Percentiles rank a stretch among this genome's conserved stretches.
Evolutionary conservation across 225 moss, liverwort and hornwort species (phyloP).

Genomic region (Physcomitrium patens): DNA sequence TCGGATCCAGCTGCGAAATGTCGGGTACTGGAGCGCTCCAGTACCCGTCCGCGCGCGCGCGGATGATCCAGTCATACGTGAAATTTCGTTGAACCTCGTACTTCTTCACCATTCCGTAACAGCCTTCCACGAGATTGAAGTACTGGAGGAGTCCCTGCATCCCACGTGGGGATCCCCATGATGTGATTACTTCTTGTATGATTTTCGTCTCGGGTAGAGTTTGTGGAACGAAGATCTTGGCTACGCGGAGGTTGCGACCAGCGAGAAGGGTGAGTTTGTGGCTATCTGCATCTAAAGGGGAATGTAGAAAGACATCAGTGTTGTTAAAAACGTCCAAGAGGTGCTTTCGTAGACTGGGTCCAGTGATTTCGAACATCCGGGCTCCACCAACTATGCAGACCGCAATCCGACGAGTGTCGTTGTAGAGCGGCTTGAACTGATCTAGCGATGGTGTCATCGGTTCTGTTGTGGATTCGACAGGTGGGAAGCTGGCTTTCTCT

Average conservation of each 20-base stretch:
- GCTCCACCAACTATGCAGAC: slow-evolving; percentile 91
- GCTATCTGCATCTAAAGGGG: slow-evolving; percentile 61
- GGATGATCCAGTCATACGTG: slow-evolving; percentile 80
- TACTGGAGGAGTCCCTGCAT: slow-evolving; percentile 92
- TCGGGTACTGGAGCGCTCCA: slow-evolving; percentile 60
- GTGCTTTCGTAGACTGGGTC: slow-evolving; percentile 58
- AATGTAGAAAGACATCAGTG: slow-evolving; percentile 75
- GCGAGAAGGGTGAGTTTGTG: slow-evolving; percentile 72
- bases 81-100: slow-evolving; percentile 63
- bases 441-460: not conserved
- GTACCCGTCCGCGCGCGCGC: slow-evolving; percentile 81
- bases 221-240: slow-evolving; percentile 58
- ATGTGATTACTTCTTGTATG: slow-evolving; percentile 43
- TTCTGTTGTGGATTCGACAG: not conserved
- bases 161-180: slow-evolving; percentile 70
- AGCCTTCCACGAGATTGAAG: slow-evolving; percentile 92
- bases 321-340: slow-evolving; percentile 66
- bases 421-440: slow-evolving; percentile 10
- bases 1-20: slow-evolving; percentile 37
- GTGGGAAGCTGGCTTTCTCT: slow-evolving; percentile 23
- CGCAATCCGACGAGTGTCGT: slow-evolving; percentile 60
- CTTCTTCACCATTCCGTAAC: slow-evolving; percentile 64
- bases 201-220: slow-evolving; percentile 35
- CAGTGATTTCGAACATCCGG: slow-evolving; percentile 84
- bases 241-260: slow-evolving; percentile 65